Percentiles rank a stretch among this genome's conserved stretches.
Conservation (phyloP, 2,329 filamentous ascomycete species). For the Zalaria obscura region DNA sequence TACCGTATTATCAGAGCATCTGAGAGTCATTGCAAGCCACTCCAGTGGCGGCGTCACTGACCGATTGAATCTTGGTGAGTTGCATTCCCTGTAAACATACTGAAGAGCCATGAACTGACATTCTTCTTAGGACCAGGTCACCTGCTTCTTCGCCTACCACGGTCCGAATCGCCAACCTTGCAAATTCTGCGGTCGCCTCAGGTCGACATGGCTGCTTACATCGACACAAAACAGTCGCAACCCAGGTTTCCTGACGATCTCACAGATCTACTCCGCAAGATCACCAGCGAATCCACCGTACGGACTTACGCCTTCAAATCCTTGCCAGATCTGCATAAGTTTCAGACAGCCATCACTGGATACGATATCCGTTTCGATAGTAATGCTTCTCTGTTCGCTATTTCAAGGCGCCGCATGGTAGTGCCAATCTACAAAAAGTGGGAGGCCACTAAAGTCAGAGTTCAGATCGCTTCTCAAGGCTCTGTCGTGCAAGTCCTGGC, state of each 20-base stretch:
- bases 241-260: constrained; percentile 43
- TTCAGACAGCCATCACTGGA: constrained; percentile 67
- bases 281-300: constrained; percentile 47
- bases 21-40: constrained; percentile 64
- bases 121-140: constrained; percentile 24
- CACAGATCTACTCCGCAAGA: constrained; percentile 44
- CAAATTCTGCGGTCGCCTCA: constrained; percentile 60
- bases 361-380: constrained; percentile 46
- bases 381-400: constrained; percentile 60
- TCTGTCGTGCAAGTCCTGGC: constrained; percentile 64
- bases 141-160: constrained; percentile 30
- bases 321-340: constrained; percentile 52
- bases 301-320: constrained; percentile 45
- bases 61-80: constrained; percentile 57
- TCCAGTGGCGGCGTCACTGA: constrained; percentile 69
- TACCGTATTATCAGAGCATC: constrained; percentile 60
- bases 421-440: constrained; percentile 91
- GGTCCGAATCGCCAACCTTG: constrained; percentile 37
- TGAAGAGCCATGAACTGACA: background rate
- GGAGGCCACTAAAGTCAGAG: constrained; percentile 66
- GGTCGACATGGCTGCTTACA: constrained; percentile 60
- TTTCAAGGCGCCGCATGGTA: constrained; percentile 61
- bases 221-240: constrained; percentile 32
- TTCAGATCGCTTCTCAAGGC: constrained; percentile 65
- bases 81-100: background rate